Evolutionary conservation across 139 green algal species (phyloP).

Genomic region (Chlamydomonas applanata): DNA sequence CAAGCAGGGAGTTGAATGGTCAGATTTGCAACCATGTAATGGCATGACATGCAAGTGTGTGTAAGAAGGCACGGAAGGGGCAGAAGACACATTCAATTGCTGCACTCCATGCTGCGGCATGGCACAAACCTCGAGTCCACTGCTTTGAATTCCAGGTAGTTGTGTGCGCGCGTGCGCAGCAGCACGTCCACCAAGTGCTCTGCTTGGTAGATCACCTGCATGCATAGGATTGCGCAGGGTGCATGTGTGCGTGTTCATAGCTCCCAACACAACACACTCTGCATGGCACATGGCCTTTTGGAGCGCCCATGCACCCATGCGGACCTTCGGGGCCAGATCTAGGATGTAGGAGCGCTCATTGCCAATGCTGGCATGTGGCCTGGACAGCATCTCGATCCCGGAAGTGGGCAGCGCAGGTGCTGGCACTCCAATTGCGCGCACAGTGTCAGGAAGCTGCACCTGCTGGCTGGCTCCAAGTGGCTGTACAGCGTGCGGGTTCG

Average conservation of each 20-base stretch:
- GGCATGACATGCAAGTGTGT: not conserved
- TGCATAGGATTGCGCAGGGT: not conserved
- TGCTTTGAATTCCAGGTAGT: constrained; percentile 90
- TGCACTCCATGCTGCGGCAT: too few relatives aligned
- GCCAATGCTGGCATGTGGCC: not conserved
- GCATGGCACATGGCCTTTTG: not conserved
- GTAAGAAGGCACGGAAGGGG: too few relatives aligned
- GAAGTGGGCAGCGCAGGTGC: constrained; percentile 11
- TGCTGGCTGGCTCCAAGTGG: not conserved
- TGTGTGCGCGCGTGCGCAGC: constrained; percentile 62
- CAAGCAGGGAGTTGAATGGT: not conserved
- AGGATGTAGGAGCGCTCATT: constrained; percentile 41
- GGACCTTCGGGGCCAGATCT: constrained; percentile 68
- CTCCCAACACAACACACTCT: too few relatives aligned
- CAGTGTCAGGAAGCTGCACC: constrained; percentile 29
- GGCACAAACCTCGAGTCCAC: constrained; percentile 58
- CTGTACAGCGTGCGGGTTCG: constrained; percentile 7
- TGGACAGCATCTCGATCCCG: not conserved
- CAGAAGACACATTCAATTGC: not conserved
- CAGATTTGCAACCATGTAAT: constrained; percentile 1
- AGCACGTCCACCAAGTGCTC: constrained; percentile 75
- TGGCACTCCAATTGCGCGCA: not conserved
- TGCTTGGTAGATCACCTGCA: constrained; percentile 68
- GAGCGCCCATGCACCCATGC: not conserved
- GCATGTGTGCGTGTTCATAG: too few relatives aligned